Percentiles rank a stretch among this genome's conserved stretches.
phyloP scores from a whole-genome alignment of 768 basidiomycete species.

The Leccinum sublutescens region DNA sequence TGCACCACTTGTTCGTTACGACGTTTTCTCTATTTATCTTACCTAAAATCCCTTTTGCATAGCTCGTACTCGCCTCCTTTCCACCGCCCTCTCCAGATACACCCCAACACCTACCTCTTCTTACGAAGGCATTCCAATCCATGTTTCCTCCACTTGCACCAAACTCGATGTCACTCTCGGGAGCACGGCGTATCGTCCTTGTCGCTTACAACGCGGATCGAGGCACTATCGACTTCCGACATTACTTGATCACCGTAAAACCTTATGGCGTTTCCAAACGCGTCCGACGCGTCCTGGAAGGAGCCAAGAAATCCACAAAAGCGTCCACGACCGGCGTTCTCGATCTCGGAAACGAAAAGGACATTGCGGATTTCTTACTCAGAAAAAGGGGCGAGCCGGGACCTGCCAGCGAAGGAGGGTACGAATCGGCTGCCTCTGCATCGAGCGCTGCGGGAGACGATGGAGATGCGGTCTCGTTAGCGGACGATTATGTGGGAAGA shows the following conservation, averaged over 20 bases:
- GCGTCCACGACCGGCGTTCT: conserved; percentile 44
- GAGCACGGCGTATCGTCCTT: conserved; percentile 91
- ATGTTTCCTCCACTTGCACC: conserved; percentile 93
- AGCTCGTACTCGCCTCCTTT: conserved; percentile 89
- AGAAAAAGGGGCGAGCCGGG: conserved; percentile 61
- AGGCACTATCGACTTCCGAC: conserved; percentile 87
- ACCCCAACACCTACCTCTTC: conserved; percentile 81
- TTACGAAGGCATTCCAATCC: conserved; percentile 95
- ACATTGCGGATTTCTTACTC: conserved; percentile 93
- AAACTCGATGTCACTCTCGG: conserved; percentile 73
- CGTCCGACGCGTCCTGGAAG: conserved; percentile 82
- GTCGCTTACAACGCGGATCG: conserved; percentile 86
- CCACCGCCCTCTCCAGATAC: conserved; percentile 71
- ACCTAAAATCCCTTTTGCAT: not conserved
- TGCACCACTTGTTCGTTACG: conserved; percentile 74
- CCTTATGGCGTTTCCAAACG: conserved; percentile 92
- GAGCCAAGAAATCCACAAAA: conserved; percentile 35
- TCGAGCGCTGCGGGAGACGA: conserved; percentile 86
- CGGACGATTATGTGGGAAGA: conserved; percentile 91
- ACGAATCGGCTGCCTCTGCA: conserved; percentile 76
- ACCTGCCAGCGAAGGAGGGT: conserved; percentile 58
- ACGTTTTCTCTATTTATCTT: not conserved
- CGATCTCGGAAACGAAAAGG: conserved; percentile 86
- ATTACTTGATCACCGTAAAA: conserved; percentile 94
- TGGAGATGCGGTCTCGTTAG: conserved; percentile 73